These are phyloP conservation scores for Aspergillus alliaceus DNA, from an alignment of 2,329 filamentous ascomycete species.

Conservation along the genomic window DNA sequence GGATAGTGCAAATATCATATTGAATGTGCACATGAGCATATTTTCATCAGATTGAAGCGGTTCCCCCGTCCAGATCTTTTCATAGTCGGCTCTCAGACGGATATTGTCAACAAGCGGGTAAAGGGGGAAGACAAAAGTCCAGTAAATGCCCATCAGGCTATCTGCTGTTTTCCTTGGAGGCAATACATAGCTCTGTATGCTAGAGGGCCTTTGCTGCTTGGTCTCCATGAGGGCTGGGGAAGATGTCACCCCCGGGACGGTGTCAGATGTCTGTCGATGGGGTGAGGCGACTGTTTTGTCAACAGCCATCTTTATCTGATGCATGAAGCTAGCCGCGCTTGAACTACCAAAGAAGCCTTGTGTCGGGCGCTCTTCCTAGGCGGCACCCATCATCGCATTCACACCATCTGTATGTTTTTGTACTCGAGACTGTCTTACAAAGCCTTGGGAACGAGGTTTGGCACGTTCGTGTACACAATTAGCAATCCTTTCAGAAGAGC, in stretches of 20 bases:
- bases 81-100: conserved; percentile 41
- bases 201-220: conserved; percentile 11
- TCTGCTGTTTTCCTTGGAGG: conserved; percentile 49
- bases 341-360: conserved; percentile 51
- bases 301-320: conserved; percentile 48
- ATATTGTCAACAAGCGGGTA: conserved; percentile 48
- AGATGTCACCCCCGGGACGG: conserved; percentile 10
- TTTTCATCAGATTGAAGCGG: conserved; percentile 40
- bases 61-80: conserved; percentile 43
- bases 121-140: conserved; percentile 48
- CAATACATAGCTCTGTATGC: conserved; percentile 38
- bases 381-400: conserved; percentile 49
- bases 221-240: conserved; percentile 22
- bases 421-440: too few relatives aligned
- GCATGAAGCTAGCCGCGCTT: conserved; percentile 50
- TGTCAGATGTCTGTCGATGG: conserved; percentile 18
- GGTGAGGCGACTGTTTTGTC: conserved; percentile 31
- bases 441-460: background rate
- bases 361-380: conserved; percentile 42
- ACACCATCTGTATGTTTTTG: conserved; percentile 31
- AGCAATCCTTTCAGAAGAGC: background rate
- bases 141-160: conserved; percentile 48
- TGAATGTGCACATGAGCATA: conserved; percentile 47
- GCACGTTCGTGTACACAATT: background rate
- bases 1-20: conserved; percentile 49